phyloP scores from a whole-genome alignment of 306 rosid species.

The Lotus japonicus region DNA sequence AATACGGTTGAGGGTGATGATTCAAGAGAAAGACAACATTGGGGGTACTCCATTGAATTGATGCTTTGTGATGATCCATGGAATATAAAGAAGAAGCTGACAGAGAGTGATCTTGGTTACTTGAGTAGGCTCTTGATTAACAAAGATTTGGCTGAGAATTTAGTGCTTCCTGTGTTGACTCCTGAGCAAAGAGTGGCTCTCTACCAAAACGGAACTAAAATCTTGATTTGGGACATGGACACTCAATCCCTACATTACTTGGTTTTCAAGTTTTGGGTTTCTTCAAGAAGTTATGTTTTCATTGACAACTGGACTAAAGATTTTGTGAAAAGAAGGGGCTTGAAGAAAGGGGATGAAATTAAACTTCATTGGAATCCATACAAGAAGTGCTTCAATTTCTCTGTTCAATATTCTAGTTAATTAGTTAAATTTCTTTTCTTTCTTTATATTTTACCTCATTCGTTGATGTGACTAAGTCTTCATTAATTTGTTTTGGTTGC shows the following conservation, averaged over 20 bases:
- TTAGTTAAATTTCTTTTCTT: no score
- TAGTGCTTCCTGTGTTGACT: neutral
- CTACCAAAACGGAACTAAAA: neutral
- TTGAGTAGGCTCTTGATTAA: neutral
- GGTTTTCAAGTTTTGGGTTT: neutral
- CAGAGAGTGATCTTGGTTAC: neutral
- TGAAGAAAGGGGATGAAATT: neutral
- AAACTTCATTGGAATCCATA: no score
- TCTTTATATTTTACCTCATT: no score
- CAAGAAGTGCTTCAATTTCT: neutral
- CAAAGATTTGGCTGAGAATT: no score
- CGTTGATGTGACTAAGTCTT: no score
- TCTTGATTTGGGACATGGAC: neutral
- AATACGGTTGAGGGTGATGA: no score
- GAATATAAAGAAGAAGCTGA: neutral
- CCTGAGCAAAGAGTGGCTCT: neutral
- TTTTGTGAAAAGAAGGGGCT: neutral
- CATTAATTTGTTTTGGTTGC: no score
- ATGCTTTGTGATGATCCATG: neutral
- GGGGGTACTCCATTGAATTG: neutral
- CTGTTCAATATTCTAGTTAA: neutral
- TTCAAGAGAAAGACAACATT: no score
- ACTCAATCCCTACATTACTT: neutral
- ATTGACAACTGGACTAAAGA: neutral
- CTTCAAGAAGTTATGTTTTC: neutral